These are phyloP conservation scores for Metschnikowia kunwiensis DNA, from an alignment of 805 yeast genomes.

Conservation along the genomic window DNA sequence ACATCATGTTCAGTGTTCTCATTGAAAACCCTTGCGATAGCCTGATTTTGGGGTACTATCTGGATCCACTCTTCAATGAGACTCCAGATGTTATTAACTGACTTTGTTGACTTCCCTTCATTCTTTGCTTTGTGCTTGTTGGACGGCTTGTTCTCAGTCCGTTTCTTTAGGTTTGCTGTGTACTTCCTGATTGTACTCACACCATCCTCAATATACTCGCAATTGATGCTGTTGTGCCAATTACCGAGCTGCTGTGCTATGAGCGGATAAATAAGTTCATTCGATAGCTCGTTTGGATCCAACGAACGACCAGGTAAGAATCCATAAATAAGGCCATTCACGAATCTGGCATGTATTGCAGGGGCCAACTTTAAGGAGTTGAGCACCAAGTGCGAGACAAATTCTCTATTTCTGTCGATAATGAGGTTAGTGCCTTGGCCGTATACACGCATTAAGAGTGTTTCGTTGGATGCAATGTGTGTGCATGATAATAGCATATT, in stretches of 20 bases:
- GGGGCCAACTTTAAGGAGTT: slow-evolving; percentile 65
- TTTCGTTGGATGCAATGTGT: slow-evolving; percentile 27
- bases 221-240: slow-evolving; percentile 57
- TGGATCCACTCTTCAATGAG: slow-evolving; percentile 60
- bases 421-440: slow-evolving; percentile 72
- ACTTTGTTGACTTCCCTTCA: slow-evolving; percentile 16
- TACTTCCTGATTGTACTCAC: slow-evolving; percentile 37
- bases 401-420: slow-evolving; percentile 72
- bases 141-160: slow-evolving; percentile 1
- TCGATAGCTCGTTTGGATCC: slow-evolving; percentile 50
- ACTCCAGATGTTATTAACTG: slow-evolving; percentile 53
- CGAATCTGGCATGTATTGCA: slow-evolving; percentile 61
- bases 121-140: slow-evolving; percentile 3
- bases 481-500: slow-evolving; percentile 54
- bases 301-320: slow-evolving; percentile 63
- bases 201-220: slow-evolving; percentile 46
- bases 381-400: slow-evolving; percentile 63
- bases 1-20: slow-evolving; percentile 28
- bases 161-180: slow-evolving; percentile 20
- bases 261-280: slow-evolving; percentile 47
- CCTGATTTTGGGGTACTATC: slow-evolving; percentile 52
- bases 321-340: slow-evolving; percentile 72
- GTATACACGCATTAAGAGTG: slow-evolving; percentile 62
- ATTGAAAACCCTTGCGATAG: slow-evolving; percentile 34
- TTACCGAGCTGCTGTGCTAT: slow-evolving; percentile 67